Base-by-base conservation (phyloP, 345 rosid species). In the Corchorus olitorius region DNA sequence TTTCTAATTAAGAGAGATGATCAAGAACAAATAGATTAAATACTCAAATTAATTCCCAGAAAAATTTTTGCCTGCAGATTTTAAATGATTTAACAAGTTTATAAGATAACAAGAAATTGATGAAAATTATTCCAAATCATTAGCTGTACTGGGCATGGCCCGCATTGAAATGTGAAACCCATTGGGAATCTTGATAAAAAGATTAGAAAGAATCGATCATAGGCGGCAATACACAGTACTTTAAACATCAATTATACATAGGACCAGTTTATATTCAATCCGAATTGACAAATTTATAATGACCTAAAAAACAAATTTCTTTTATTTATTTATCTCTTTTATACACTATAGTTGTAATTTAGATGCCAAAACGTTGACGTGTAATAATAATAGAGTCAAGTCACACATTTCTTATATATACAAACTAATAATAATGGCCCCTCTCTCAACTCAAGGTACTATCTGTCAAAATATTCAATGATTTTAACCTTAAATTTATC, bases 131-230 rank as follows among this genome's bases (percentile, higher is more conserved):
- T 79, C 39, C 63, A 75, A 83, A 83, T 68, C 64, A 72, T 79
- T 81, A 59, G 80, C 69, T 77, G 81, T 76, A 43, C 50, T 46
- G 61, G 15, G 53, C 48, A 34, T 81, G 84, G 72, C 79, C 86
- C 83, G 65, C 80, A 56, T 56, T 77, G 81, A 75, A 81, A 67
- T 77, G 72, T 35, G 72, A 50, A 77, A 64, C 46, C 39, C 37
- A 8, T 27, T 61, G 22, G 84, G 86, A 81, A 81, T 83, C 86
- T 83, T 72, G 65, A 35, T 8, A n/a, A 61, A 75, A 76, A 77
- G 58, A 76, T 82, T 66, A 41, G 8, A 60, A 67, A 54, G 49
- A 19, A 33, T 50, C 27, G 59, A 75, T 70, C 55, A 72, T 59
- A 75, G 65, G 59, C 70, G 60, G 74, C 81, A 78, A 61, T 27